Evolutionary conservation across 768 basidiomycete genomes (phyloP), one percentile per base, ranked within the genome.

Genomic region (Agaricus blazei): DNA sequence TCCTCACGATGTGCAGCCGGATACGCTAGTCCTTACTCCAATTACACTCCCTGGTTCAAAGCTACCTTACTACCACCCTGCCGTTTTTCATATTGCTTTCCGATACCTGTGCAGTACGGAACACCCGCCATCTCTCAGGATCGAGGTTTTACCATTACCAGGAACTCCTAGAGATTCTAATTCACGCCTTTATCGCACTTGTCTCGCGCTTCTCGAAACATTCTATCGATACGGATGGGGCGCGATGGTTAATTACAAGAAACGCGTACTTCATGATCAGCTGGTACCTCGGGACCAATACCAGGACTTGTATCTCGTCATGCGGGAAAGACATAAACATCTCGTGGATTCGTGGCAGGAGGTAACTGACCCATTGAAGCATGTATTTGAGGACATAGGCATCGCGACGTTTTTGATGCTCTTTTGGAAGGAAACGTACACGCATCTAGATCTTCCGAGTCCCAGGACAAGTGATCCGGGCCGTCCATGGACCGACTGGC

Each of bases 331-430:
- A 9, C 84, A 97, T 70, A 88, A 87, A 61, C 80, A 85, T 63
- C 71, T 93, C 9, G 80, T 92, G 3, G 72, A 80, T 61, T 77
- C 77, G 4, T 95, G 93, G 93, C 76, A 77, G 45, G 90, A 93
- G 61, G 80, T 76, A 5, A 95, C 93, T 0, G 91, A 95, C 67
- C 91, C 93, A 0, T 64, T 86, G 42, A 95, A 95, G 67, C 93
- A 95, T 69, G 90, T 95, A 6, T 95, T 87, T 54, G 93, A 95
- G 89, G 96, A 98, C 66, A 92, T 98, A 36, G 92, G 92, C 14
- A 95, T 98, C 42, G 93, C 93, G 2, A 92, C 93, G 1, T 98
- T 90, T 67, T 75, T 98, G 27, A 92, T 98, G 70, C 77, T 96
- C 0, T 72, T 98, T 3, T 98, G 96, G 96, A 91, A 88, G 62